Evolutionary conservation across 2,329 filamentous ascomycete genomes (phyloP), one percentile per base, ranked within the genome.

Genomic region (Cercospora sp.): DNA sequence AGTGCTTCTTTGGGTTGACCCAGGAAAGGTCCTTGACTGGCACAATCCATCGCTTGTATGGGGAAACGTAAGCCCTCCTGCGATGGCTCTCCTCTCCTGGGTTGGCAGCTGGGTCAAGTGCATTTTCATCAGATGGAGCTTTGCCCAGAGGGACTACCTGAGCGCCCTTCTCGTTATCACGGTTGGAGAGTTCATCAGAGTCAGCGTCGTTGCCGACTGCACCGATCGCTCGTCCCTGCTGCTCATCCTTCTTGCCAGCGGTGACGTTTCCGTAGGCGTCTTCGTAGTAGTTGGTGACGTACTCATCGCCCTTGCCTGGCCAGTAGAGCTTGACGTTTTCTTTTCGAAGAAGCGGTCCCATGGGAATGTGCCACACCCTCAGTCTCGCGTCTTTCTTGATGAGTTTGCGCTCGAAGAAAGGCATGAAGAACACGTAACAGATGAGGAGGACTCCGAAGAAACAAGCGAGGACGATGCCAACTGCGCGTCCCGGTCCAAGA

Each of bases 361-460:
- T 76, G 64, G 83, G 71, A 65, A 89, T 80, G 67, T 88, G 82
- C 76, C 82, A 89, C 77, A 81, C 77, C 69, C 83, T 84, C 68
- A 91, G 79, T 73, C 86, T 79, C 85, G 87, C 85, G 79, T 91
- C 87, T 71, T 89, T 83, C 78, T 84, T 79, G 77, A 90, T 79
- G 71, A 91, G 81, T 53, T 85, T 81, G 66, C 85, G 83, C 77
- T 88, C 85, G 66, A 89, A 75, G 81, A 84, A 89, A 2, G 87
- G 87, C n/a, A 88, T 81, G 69, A 89, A 83, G 77, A 88, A 88
- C 68, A 85, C 67, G 63, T 75, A 76, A 70, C 85, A 77, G 16
- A 89, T 71, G 6, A 85, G 70, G 16, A 80, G 82, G 66, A 84
- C 85, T 24, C 69, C 85, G 24, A 80, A 82, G 69, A 85, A 85